Conservation (phyloP, 441 rosid genomes). For the Adansonia rubrostipa region DNA sequence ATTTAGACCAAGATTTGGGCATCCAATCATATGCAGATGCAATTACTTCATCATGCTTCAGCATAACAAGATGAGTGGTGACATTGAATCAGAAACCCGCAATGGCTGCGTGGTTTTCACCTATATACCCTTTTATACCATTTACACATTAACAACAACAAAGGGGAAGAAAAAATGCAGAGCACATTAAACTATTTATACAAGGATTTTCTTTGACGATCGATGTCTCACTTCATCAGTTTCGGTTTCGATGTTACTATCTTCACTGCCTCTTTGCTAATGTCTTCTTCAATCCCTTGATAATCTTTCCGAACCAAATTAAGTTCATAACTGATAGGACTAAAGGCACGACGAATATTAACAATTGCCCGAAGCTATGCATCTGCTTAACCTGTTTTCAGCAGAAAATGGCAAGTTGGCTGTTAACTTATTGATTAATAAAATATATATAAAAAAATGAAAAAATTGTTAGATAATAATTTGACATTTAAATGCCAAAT, state of each 20-base stretch:
- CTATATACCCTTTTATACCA: background rate
- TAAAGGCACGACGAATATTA: slow-evolving; percentile 42
- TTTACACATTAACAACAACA: background rate
- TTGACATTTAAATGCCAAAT: background rate
- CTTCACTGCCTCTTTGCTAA: slow-evolving; percentile 27
- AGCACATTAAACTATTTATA: background rate
- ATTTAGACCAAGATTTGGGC: no score
- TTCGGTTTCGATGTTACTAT: background rate
- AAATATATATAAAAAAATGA: background rate
- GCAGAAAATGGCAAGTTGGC: background rate
- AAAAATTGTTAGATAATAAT: no score
- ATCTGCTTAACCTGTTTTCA: slow-evolving; percentile 48
- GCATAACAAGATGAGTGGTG: background rate
- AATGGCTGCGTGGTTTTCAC: background rate
- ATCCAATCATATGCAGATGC: no score
- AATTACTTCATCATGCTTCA: background rate
- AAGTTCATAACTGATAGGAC: slow-evolving; percentile 46
- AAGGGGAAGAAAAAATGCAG: background rate
- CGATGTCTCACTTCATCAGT: slow-evolving; percentile 23
- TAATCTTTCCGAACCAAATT: slow-evolving; percentile 51
- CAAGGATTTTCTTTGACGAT: slow-evolving; percentile 11
- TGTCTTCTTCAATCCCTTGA: slow-evolving; percentile 47
- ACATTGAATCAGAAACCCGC: background rate
- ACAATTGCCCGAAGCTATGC: slow-evolving; percentile 37
- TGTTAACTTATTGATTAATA: background rate